These are phyloP conservation scores for Leishmania guyanensis DNA, from an alignment of 208 protist genomes.

Conservation along the genomic window DNA sequence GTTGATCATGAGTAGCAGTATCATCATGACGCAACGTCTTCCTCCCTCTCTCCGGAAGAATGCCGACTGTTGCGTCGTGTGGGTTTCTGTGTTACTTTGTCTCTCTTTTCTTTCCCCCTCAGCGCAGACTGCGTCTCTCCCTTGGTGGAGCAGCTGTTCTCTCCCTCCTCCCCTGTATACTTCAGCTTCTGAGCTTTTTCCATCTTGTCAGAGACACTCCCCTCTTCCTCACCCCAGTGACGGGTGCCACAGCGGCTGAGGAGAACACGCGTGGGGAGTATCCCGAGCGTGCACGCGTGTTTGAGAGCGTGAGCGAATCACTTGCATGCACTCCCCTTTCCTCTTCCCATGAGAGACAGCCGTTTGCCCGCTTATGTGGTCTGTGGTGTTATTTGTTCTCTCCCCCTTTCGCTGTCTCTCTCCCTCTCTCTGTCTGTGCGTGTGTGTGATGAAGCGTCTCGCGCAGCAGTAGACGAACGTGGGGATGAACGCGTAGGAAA, in stretches of 20 bases:
- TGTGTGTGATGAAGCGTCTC: not conserved
- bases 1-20: no score
- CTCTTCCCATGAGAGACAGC: not conserved
- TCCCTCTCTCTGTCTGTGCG: not conserved
- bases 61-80: not conserved
- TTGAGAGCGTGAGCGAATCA: no score
- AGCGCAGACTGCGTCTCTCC: not conserved
- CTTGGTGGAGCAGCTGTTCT: not conserved
- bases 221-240: no score
- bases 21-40: not conserved
- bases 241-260: no score
- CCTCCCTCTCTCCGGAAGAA: not conserved
- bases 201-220: no score
- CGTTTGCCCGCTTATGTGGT: not conserved
- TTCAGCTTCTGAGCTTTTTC: not conserved
- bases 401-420: not conserved
- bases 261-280: no score
- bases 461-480: no score
- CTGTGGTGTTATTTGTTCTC: not conserved
- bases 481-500: no score
- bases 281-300: no score
- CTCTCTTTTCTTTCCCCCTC: not conserved
- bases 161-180: not conserved
- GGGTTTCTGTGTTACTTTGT: not conserved
- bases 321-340: not conserved